phyloP scores from a whole-genome alignment of 2,329 filamentous ascomycete species.

The Diaporthe helianthi region DNA sequence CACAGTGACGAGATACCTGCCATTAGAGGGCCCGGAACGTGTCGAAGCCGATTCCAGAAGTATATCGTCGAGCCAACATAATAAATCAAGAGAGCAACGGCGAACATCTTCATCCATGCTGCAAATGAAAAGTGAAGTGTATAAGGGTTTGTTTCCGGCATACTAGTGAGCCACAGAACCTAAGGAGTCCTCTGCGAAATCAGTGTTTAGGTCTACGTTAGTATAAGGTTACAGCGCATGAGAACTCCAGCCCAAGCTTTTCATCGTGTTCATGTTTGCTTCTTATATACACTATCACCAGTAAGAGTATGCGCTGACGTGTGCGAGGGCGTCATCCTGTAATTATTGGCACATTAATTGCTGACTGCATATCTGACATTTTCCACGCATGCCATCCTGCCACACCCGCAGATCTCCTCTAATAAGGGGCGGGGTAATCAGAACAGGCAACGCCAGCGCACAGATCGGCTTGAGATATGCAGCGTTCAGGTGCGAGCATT shows the following conservation, averaged over 20 bases:
- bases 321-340: too few relatives aligned
- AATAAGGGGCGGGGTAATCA: background rate
- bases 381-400: background rate
- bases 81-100: background rate
- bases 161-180: too few relatives aligned
- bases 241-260: too few relatives aligned
- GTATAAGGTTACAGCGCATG: too few relatives aligned
- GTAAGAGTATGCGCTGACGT: too few relatives aligned
- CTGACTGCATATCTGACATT: background rate
- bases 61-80: background rate
- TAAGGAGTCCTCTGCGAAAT: too few relatives aligned
- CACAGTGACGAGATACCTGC: constrained; percentile 45
- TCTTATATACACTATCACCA: too few relatives aligned
- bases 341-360: background rate
- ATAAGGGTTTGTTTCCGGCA: too few relatives aligned
- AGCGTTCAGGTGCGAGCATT: background rate
- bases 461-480: background rate
- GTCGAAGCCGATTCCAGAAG: constrained; percentile 36
- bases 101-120: background rate
- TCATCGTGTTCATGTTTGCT: too few relatives aligned
- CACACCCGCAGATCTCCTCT: background rate
- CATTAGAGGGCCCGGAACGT: constrained; percentile 40
- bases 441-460: background rate
- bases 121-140: background rate
- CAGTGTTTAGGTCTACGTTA: too few relatives aligned